Evolutionary conservation across 805 yeast genomes (phyloP), one percentile per base, ranked within the genome.

Genomic region (Cyberlindnera suaveolens): DNA sequence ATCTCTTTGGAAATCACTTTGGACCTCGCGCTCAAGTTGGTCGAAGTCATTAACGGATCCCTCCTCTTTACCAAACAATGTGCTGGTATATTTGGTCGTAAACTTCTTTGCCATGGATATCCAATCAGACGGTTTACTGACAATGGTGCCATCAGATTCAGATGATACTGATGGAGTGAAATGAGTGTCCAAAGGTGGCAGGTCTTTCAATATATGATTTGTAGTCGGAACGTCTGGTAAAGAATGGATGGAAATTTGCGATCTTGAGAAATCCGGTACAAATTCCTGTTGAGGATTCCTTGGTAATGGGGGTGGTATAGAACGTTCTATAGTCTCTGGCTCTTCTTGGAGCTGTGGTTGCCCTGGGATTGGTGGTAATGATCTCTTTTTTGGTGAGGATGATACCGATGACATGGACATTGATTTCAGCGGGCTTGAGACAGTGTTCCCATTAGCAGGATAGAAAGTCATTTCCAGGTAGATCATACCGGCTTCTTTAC

Each of bases 381-480:
- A 51, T 47, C 65, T 54, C 31, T 32, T 52, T 40, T 38, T 36
- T 3, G 47, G 31, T 5, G 49, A 35, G 23, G 31, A 36, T 16
- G 15, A 30, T 14, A n/a, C 19, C 4, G 16, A 7, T 8, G 32
- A 17, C 13, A 33, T 8, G 14, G 26, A 5, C 29, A 38, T 31
- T 38, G 34, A 17, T 10, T 17, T 38, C 20, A 13, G 39, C 10
- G 39, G 17, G 16, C 26, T n/a, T n/a, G 31, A 20, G 15, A 14
- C 20, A 6, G 38, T 6, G 31, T 23, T 35, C 31, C 38, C 38
- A 58, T 38, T 57, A 2, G 69, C 59, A 1, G 96, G 93, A 58
- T 86, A 87, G 58, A 87, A 93, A 0, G 97, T 88, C 84, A 93
- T 82, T 56, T 93, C 98, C 43, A 93, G 65, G 62, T 80, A 91